A percentile compares a stretch with the other conserved stretches of the same genome.
Evolutionary conservation across 345 rosid species (phyloP).

Genomic region (Eutrema heterophyllum): DNA sequence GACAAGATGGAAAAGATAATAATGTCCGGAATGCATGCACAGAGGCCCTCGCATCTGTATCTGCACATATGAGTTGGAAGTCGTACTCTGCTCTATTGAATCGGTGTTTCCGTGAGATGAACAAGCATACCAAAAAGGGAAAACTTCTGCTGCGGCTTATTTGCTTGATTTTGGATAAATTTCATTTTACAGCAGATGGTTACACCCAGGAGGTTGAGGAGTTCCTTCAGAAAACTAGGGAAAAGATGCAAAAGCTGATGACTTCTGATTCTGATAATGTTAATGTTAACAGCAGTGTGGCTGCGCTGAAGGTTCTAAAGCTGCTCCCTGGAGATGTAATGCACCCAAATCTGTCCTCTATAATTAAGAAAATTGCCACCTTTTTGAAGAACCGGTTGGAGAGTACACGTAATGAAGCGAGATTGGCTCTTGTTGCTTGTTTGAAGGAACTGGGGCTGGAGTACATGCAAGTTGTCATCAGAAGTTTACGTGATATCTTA

Average conservation of each 20-base stretch:
- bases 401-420: slow-evolving; percentile 70
- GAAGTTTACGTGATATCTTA: slow-evolving; percentile 57
- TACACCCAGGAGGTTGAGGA: slow-evolving; percentile 39
- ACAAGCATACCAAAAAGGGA: slow-evolving; percentile 50
- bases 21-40: slow-evolving; percentile 61
- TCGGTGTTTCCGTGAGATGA: slow-evolving; percentile 74
- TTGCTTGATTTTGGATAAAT: slow-evolving; percentile 70
- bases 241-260: slow-evolving; percentile 64
- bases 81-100: slow-evolving; percentile 59
- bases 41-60: slow-evolving; percentile 72
- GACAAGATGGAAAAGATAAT: slow-evolving; percentile 64
- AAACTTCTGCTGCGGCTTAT: slow-evolving; percentile 62
- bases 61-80: slow-evolving; percentile 73
- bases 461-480: slow-evolving; percentile 61
- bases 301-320: slow-evolving; percentile 79
- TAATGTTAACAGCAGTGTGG: slow-evolving; percentile 60
- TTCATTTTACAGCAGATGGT: slow-evolving; percentile 50
- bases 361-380: slow-evolving; percentile 63
- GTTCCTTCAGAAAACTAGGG: slow-evolving; percentile 57
- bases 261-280: slow-evolving; percentile 58
- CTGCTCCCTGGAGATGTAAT: slow-evolving; percentile 72
- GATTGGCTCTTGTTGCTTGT: slow-evolving; percentile 80
- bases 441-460: slow-evolving; percentile 87
- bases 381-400: slow-evolving; percentile 66
- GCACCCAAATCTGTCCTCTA: slow-evolving; percentile 72